These are phyloP conservation scores for Entonaema liquescens DNA, from an alignment of 495 filamentous ascomycete genomes.

Conservation along the genomic window DNA sequence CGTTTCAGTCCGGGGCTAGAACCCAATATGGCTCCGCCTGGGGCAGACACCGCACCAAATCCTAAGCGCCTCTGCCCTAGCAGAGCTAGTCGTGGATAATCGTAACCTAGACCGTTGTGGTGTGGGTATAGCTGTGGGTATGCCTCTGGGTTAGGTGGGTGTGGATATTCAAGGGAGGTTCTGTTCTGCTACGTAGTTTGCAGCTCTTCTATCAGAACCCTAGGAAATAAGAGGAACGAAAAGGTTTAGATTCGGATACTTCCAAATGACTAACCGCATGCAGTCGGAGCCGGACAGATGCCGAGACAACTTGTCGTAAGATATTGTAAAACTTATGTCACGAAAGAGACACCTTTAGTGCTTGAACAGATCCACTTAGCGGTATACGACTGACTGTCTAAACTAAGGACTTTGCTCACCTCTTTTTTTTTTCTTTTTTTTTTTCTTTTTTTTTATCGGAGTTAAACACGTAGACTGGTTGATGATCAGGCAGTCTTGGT, in stretches of 20 bases:
- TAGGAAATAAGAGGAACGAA: background rate
- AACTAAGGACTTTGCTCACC: too few species aligned
- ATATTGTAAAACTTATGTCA: background rate
- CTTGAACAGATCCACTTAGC: background rate
- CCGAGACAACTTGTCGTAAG: background rate
- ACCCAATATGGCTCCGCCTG: conserved; percentile 1
- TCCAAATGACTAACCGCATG: background rate
- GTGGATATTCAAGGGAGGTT: background rate
- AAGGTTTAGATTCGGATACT: background rate
- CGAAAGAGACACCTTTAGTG: background rate
- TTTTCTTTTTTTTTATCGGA: too few species aligned
- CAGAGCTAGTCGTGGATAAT: background rate
- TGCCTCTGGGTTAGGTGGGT: background rate
- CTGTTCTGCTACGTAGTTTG: background rate
- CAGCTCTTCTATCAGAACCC: background rate
- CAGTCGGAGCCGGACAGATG: background rate
- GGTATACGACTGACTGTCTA: too few species aligned
- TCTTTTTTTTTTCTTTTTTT: too few species aligned
- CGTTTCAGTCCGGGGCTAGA: background rate
- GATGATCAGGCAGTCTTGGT: background rate
- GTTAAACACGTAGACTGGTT: background rate
- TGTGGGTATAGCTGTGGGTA: background rate
- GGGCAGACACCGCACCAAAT: background rate
- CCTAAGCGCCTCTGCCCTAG: background rate
- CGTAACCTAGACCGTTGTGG: background rate